These are phyloP conservation scores for Amborella trichopoda DNA, from an alignment of 164 flowering plant species.

Conservation along the genomic window DNA sequence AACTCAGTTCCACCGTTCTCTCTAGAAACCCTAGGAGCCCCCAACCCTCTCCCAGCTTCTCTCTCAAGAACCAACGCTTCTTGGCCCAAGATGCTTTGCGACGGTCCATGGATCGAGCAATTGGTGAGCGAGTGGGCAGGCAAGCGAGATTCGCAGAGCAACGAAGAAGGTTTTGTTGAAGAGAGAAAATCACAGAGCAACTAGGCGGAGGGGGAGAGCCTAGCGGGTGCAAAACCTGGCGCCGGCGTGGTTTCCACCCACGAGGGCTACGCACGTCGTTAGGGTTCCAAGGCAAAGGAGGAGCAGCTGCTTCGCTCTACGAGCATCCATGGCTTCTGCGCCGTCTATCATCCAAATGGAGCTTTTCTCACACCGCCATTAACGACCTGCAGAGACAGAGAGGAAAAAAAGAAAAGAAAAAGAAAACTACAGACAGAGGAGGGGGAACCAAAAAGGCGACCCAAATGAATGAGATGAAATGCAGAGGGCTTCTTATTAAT, in stretches of 20 bases:
- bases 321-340: constrained; percentile 53
- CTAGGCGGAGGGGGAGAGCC: constrained; percentile 1
- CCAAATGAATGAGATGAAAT: too few species aligned
- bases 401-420: too few species aligned
- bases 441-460: too few species aligned
- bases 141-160: background rate
- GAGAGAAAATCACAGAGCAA: background rate
- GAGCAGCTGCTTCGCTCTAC: constrained; percentile 43
- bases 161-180: background rate
- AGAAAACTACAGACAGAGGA: too few species aligned
- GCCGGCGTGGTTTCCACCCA: constrained; percentile 98
- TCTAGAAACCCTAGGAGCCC: too few species aligned
- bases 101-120: background rate
- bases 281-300: constrained; percentile 34
- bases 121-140: background rate
- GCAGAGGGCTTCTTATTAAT: too few species aligned
- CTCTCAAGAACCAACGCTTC: too few species aligned
- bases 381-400: too few species aligned
- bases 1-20: too few species aligned
- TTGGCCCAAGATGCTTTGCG: background rate
- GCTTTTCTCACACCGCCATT: too few species aligned
- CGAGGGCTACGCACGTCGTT: constrained; percentile 55
- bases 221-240: constrained; percentile 90
- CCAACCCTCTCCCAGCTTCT: too few species aligned
- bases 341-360: too few species aligned